Evolutionary conservation across 345 rosid genomes (phyloP), one percentile per base, ranked within the genome.

Genomic region (Anastatica hierochuntica): DNA sequence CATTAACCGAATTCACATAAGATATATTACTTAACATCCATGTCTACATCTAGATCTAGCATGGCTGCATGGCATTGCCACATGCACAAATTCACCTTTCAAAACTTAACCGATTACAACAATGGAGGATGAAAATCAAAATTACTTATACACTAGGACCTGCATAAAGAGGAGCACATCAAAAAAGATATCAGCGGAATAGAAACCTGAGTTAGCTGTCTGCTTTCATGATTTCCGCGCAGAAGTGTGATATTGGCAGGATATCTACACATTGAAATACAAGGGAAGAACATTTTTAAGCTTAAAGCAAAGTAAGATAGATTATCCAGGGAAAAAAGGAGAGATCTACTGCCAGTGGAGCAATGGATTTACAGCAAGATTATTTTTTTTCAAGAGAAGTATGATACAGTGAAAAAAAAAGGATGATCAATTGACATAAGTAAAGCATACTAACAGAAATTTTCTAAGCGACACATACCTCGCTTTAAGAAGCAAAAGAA

Each of bases 211-310:
- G 99, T 94, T 63, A 94, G 84, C 69, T 94, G 99, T 68, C 99
- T 82, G 74, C 99, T 94, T 72, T 94, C 97, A 68, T 88, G 97
- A 73, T 94, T 94, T 40, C 99, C 99, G 30, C 99, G 99, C 77
- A 94, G 64, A 64, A 94, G 97, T 54, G 99, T 94, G 57, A 94
- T 94, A 61, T 85, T 74, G 48, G 98, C 97, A 34, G 99, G 99
- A 68, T 88, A 78, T 80, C 95, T 94, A 67, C 54, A 72, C 64
- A 55, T 17, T 48, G 2, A 33, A 45, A 54, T 19, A 63, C 20
- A 53, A 30, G 19, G 43, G 18, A 30, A 15, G 10, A 43, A 13
- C 20, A 41, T n/a, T 7, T 37, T 20, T 36, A 35, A 50, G 64
- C 46, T 33, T 8, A 6, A 5, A 8, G 33, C 7, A 29, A 39